Percentiles rank a stretch among this genome's conserved stretches.
Evolutionary conservation across 768 basidiomycete species (phyloP).

Genomic region (Collybia mongolica): DNA sequence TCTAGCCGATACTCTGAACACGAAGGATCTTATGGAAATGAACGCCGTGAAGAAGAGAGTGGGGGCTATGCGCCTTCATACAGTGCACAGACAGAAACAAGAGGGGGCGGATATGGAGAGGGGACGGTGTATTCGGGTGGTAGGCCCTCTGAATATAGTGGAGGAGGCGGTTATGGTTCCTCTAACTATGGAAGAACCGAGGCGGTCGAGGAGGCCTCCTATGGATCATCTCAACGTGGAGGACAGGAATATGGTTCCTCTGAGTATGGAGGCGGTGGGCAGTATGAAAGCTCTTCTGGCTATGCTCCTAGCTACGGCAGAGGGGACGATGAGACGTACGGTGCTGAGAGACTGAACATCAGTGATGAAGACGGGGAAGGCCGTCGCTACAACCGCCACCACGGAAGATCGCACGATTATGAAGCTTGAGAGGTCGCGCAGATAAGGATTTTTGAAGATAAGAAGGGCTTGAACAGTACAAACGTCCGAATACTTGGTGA

Average conservation of each 20-base stretch:
- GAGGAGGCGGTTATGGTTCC: conserved; percentile 12
- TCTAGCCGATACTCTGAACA: neutral
- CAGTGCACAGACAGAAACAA: no score
- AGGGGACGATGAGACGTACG: conserved; percentile 41
- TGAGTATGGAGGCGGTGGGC: conserved; percentile 13
- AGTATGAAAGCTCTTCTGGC: conserved; percentile 12
- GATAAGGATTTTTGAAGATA: no score
- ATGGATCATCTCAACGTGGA: conserved; percentile 12
- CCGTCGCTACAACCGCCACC: conserved; percentile 11
- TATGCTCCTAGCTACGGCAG: conserved; percentile 5
- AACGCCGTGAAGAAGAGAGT: neutral
- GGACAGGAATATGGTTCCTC: conserved; percentile 17
- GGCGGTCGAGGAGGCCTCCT: conserved; percentile 13
- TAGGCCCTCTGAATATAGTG: neutral
- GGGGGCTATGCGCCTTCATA: neutral
- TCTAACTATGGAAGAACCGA: conserved; percentile 15
- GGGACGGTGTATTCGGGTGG: neutral
- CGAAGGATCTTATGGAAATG: neutral
- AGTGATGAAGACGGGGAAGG: conserved; percentile 22
- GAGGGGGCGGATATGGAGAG: conserved; percentile 1
- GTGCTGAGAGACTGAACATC: conserved; percentile 48
- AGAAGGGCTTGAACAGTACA: no score
- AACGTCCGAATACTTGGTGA: no score
- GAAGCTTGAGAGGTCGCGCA: neutral
- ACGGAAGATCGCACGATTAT: conserved; percentile 15